Conservation (phyloP, 306 rosid genomes). For the apple (Malus domestica) region DNA sequence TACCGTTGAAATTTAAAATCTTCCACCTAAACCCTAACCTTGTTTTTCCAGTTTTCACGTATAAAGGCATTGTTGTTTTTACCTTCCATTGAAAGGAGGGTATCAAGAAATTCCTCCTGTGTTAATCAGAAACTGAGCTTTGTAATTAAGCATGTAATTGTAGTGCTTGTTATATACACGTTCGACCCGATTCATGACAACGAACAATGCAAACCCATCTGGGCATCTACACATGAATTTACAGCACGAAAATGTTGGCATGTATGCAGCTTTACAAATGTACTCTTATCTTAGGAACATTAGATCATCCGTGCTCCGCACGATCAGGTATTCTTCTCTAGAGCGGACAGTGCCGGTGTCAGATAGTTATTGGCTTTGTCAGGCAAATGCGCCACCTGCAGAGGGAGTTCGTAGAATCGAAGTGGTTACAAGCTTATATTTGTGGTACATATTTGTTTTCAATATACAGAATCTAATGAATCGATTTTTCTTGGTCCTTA, state of each 20-base stretch:
- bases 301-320: not conserved
- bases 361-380: slow-evolving; percentile 97
- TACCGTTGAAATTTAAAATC: not conserved
- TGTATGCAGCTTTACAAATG: slow-evolving; percentile 12
- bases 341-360: slow-evolving; percentile 83
- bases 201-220: not conserved
- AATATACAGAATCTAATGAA: not conserved
- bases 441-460: not conserved
- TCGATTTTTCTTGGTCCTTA: slow-evolving; percentile 24
- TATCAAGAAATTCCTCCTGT: not conserved
- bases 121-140: not conserved
- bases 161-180: slow-evolving; percentile 1
- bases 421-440: not conserved
- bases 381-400: slow-evolving; percentile 94
- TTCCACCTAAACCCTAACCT: not conserved
- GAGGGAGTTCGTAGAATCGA: not conserved
- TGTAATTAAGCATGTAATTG: not conserved
- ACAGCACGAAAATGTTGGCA: not conserved
- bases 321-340: slow-evolving; percentile 87
- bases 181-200: not conserved
- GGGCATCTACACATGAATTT: slow-evolving; percentile 1
- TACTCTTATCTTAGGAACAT: not conserved
- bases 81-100: too few species aligned
- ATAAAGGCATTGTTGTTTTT: too few species aligned
- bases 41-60: too few species aligned